A percentile compares a stretch with the other conserved stretches of the same genome.
Evolutionary conservation across 495 filamentous ascomycete species (phyloP).

Genomic region (Neurospora sublineolata): DNA sequence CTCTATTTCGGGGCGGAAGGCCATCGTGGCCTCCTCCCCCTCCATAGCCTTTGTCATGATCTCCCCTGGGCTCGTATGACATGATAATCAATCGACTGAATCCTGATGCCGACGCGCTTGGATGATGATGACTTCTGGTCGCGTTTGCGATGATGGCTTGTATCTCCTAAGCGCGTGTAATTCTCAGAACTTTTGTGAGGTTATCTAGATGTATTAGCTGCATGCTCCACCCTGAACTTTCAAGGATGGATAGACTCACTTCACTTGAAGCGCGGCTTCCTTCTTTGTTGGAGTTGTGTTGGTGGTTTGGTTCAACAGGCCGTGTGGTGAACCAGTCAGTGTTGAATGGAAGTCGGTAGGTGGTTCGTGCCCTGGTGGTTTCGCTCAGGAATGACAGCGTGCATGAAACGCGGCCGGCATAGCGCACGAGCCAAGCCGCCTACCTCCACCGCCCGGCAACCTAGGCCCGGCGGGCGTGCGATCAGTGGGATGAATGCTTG

Average conservation of each 20-base stretch:
- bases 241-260: not conserved
- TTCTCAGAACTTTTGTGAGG: not conserved
- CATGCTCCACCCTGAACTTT: not conserved
- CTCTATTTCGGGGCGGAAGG: constrained; percentile 14
- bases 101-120: not conserved
- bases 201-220: not conserved
- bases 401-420: not conserved
- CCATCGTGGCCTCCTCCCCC: constrained; percentile 11
- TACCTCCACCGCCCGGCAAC: no score
- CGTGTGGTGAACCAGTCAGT: not conserved
- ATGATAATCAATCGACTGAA: constrained; percentile 14
- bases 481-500: not conserved
- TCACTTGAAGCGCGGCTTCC: not conserved
- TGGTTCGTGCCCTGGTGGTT: not conserved
- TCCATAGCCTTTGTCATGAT: constrained; percentile 20
- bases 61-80: constrained; percentile 34
- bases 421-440: not conserved
- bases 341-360: not conserved
- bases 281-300: not conserved
- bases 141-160: not conserved
- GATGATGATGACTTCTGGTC: not conserved
- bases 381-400: not conserved
- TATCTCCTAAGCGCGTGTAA: not conserved
- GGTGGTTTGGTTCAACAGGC: not conserved
- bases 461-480: not conserved